Conservation (phyloP, 139 green algal species). For the Closterium sp. region DNA sequence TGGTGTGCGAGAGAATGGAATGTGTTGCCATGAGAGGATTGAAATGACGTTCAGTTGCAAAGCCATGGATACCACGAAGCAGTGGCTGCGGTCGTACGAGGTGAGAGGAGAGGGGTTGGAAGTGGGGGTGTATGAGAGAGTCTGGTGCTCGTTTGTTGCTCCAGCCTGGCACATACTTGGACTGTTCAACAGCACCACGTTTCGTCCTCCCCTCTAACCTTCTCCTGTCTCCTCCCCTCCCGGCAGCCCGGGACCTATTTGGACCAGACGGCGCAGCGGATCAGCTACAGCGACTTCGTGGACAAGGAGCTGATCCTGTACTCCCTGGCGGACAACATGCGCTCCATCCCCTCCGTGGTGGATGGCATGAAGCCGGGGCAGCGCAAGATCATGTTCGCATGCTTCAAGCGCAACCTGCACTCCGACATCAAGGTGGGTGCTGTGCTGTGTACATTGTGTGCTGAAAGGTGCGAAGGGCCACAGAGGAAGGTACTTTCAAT, state of each 20-base stretch:
- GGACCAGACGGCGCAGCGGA: conserved; percentile 66
- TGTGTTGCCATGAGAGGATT: conserved; percentile 77
- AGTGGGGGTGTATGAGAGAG: neutral
- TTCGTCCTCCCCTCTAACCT: no score
- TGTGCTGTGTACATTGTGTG: no score
- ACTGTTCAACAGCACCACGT: no score
- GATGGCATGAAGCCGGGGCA: conserved; percentile 97
- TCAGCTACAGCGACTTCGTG: conserved; percentile 90
- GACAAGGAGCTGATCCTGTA: conserved; percentile 66
- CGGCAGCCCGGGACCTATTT: conserved; percentile 79
- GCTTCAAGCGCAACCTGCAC: conserved; percentile 95
- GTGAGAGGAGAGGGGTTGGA: no score
- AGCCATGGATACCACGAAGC: conserved; percentile 90
- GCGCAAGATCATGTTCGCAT: conserved; percentile 95
- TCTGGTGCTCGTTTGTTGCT: conserved; percentile 43
- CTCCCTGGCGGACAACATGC: conserved; percentile 77
- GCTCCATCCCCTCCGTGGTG: conserved; percentile 92
- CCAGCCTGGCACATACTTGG: no score
- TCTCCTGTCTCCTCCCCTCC: neutral
- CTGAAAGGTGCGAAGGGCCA: no score
- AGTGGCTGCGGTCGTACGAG: conserved; percentile 75
- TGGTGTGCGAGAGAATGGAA: conserved; percentile 66
- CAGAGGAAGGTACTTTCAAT: conserved; percentile 76
- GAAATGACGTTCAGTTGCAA: conserved; percentile 98
- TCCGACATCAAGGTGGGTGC: conserved; percentile 45